Base-by-base conservation (phyloP, 306 rosid genomes). In the Begonia peltatifolia region DNA sequence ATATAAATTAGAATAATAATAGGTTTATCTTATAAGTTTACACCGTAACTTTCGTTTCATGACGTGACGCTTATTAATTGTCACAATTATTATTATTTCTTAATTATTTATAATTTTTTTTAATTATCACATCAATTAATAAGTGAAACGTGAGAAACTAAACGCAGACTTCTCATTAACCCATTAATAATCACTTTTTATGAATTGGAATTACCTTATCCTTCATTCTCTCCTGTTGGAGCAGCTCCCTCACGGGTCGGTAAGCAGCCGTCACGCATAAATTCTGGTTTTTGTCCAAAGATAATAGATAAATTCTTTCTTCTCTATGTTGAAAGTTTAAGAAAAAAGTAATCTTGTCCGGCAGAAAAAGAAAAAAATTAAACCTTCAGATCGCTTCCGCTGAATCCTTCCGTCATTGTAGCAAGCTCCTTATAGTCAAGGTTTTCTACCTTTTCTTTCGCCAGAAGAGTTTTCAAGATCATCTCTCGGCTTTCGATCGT, bases 361-460 rank as follows among this genome's bases (percentile, higher is more conserved):
- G 23, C 1, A 30, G 38, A 30, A 30, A 30, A 57, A 54, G 41
- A 47, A 22, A 52, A 47, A 46, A 75, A 56, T 36, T 60, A 57
- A 50, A 86, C 99, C 95, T 86, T 90, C 9, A 90, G 94, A 68
- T 90, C 99, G 63, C 95, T 90, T 64, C 95, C 95, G 69, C 80
- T 90, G 42, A 62, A 90, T 54, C 99, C 99, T 67, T 78, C 82
- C 22, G 85, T 82, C 78, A 78, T 72, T 48, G 61, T 10, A 53
- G 84, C 81, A 44, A 82, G 84, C 68, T 78, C 89, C 59, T 78
- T 78, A 47, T 69, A 82, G 72, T 82, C 80, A 16, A 82, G 57
- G 61, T 65, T 63, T 62, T 75, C 80, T 46, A 63, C 62, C 18
- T 78, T 78, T 59, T 78, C 89, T 64, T 78, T 72, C 47, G 76